Base-by-base conservation (phyloP, 2,329 filamentous ascomycete species). In the Talaromyces sp. region DNA sequence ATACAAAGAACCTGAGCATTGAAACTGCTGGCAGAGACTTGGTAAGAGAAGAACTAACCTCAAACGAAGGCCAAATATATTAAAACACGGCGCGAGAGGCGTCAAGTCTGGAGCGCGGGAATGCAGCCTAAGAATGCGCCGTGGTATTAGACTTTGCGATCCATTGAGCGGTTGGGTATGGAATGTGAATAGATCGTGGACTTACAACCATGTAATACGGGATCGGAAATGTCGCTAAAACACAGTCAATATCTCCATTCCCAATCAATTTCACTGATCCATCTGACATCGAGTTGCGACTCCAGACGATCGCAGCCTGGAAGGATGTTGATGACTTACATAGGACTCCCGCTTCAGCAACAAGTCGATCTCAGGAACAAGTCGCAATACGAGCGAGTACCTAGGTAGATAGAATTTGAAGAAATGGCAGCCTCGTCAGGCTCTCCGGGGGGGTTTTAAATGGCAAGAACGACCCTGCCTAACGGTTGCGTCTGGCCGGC, bases 121-220 rank as follows among this genome's bases (percentile, higher is more conserved):
- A 59, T 62, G 59, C 34, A 51, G 53, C 51, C 60, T n/a, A 66
- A 40, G 62, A 66, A 66, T 66, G 64, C 53, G 53, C 59, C n/a
- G 31, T 43, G 36, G 40, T 38, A 58, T 65, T 19, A 66, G 64
- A 19, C 49, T 56, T 63, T 56, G 60, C 40, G 31, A 43, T 43
- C 51, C 60, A 51, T 43, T 66, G 19, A 36, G 47, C 53, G 45
- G 34, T 61, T 58, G 49, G 49, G 36, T 31, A 45, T 40, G 53
- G 64, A 61, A 65, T 63, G 60, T 59, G 36, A 22, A 54, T 29
- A 31, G 11, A n/a, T 45, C 25, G n/a, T 5, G 8, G n/a, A 62
- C 64, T 61, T 58, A 61, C 64, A 65, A 45, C 15, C 49, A 53
- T 49, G 15, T 58, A 49, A 27, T 51, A 56, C 43, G 43, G 36